A percentile compares a stretch with the other conserved stretches of the same genome.
phyloP scores from a whole-genome alignment of 148 eudicot genomes.

The Salicornia ramosissima region DNA sequence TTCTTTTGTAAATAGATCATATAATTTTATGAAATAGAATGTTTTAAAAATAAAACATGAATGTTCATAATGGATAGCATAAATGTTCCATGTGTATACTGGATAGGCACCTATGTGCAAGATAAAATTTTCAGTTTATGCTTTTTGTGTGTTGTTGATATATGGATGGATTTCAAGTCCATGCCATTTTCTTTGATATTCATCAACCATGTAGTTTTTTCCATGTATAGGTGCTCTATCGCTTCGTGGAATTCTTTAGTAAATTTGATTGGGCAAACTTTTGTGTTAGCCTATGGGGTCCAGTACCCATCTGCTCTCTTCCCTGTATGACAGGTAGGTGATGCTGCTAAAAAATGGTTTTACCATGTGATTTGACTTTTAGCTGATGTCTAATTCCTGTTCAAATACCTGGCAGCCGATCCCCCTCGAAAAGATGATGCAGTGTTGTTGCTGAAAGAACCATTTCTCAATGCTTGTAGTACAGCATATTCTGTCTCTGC shows the following conservation, averaged over 20 bases:
- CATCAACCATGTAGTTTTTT: neutral
- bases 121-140: no score
- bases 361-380: neutral
- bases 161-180: neutral
- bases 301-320: conserved; percentile 46
- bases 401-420: conserved; percentile 37
- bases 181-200: conserved; percentile 4
- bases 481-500: conserved; percentile 39
- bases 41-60: no score
- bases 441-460: conserved; percentile 40
- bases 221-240: conserved; percentile 45
- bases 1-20: no score
- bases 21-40: no score
- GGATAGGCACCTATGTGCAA: no score
- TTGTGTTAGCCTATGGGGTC: conserved; percentile 59
- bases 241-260: conserved; percentile 53
- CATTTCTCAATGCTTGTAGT: conserved; percentile 49
- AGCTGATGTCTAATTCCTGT: conserved; percentile 11
- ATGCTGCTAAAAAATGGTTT: conserved; percentile 1
- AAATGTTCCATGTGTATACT: no score
- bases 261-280: conserved; percentile 59
- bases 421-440: conserved; percentile 53
- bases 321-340: conserved; percentile 43
- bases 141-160: neutral
- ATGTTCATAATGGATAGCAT: no score